phyloP scores from a whole-genome alignment of 1,284 basidiomycete genomes.

The Trametes hirsuta region DNA sequence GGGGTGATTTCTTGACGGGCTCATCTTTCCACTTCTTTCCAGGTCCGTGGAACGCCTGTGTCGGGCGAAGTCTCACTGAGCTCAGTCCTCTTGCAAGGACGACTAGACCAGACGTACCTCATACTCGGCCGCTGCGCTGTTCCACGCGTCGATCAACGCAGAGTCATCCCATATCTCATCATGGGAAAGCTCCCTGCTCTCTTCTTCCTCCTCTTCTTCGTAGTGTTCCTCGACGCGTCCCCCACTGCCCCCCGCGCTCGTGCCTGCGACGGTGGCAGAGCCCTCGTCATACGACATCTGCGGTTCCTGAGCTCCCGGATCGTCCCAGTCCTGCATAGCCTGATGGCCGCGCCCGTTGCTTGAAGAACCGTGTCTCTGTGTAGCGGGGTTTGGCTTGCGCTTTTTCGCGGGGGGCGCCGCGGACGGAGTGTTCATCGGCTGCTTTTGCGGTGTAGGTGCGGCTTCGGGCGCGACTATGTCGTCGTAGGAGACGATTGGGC shows the following conservation, averaged over 20 bases:
- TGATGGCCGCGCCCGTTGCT: slow-evolving; percentile 23
- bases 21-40: slow-evolving; percentile 73
- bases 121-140: slow-evolving; percentile 79
- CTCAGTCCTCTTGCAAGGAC: background rate
- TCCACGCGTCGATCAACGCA: slow-evolving; percentile 78
- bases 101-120: slow-evolving; percentile 44
- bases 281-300: slow-evolving; percentile 40
- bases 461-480: slow-evolving; percentile 30
- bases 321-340: slow-evolving; percentile 47
- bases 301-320: slow-evolving; percentile 38
- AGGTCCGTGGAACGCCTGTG: slow-evolving; percentile 67
- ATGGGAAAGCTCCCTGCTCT: slow-evolving; percentile 64
- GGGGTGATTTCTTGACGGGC: slow-evolving; percentile 65
- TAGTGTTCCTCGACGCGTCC: slow-evolving; percentile 20
- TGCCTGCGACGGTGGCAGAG: slow-evolving; percentile 15
- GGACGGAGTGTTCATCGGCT: background rate
- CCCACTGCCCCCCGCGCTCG: slow-evolving; percentile 18
- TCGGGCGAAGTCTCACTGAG: background rate
- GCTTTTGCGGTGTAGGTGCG: background rate
- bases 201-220: slow-evolving; percentile 44
- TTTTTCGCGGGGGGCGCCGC: slow-evolving; percentile 33
- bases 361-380: slow-evolving; percentile 10
- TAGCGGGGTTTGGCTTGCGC: slow-evolving; percentile 31
- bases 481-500: slow-evolving; percentile 37
- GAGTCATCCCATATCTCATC: slow-evolving; percentile 85